These are phyloP conservation scores for Paralagenidium karlingii DNA, from an alignment of 352 stramenopile genomes.

Conservation along the genomic window DNA sequence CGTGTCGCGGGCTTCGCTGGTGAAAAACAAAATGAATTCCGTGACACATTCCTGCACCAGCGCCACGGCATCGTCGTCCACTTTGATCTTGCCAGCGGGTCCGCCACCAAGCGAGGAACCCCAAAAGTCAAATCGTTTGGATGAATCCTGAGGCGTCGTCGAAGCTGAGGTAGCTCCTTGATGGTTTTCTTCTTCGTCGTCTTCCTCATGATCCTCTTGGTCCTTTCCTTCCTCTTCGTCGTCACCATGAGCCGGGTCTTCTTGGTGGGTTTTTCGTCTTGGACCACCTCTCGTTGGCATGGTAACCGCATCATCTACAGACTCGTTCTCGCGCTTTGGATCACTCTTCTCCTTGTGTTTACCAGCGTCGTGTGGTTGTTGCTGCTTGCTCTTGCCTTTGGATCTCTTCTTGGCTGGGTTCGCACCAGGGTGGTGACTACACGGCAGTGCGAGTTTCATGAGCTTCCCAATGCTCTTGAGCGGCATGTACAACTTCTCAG, in stretches of 20 bases:
- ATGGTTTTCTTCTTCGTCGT: conserved; percentile 6
- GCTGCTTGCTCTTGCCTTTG: not conserved
- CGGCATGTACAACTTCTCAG: conserved; percentile 72
- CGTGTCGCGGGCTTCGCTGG: conserved; percentile 65
- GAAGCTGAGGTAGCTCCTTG: not conserved
- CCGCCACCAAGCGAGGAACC: too few relatives aligned
- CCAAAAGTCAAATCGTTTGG: not conserved
- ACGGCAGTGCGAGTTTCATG: conserved; percentile 40
- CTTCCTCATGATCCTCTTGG: conserved; percentile 6
- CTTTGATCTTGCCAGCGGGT: too few relatives aligned
- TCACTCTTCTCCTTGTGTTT: conserved; percentile 1
- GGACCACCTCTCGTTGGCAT: too few relatives aligned
- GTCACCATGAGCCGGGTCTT: too few relatives aligned
- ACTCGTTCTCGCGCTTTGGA: too few relatives aligned
- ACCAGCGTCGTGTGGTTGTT: not conserved
- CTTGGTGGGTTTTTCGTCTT: conserved; percentile 6
- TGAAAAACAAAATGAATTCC: conserved; percentile 74
- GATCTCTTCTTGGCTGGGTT: not conserved
- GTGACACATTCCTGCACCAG: conserved; percentile 81
- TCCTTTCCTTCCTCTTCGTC: too few relatives aligned
- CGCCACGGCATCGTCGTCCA: conserved; percentile 60
- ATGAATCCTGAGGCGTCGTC: not conserved
- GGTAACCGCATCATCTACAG: too few relatives aligned
- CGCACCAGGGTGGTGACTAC: conserved; percentile 2
- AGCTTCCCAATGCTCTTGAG: conserved; percentile 49